Evolutionary conservation across 2,329 filamentous ascomycete species (phyloP).

Genomic region (Cladorrhinum sp.): DNA sequence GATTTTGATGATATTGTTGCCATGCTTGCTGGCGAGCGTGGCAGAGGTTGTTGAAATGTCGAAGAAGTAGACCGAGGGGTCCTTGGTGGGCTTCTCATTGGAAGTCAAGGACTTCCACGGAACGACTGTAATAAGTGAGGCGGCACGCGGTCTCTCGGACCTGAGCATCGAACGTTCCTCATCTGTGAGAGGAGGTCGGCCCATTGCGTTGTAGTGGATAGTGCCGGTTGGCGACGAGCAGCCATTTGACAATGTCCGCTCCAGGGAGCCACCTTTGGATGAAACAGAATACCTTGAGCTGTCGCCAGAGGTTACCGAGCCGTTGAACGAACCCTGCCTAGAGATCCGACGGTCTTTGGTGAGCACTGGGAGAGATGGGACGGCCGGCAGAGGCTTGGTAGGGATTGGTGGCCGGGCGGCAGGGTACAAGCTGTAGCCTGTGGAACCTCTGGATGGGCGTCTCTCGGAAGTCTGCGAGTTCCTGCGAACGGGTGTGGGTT

Average conservation of each 20-base stretch:
- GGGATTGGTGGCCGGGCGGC: slow-evolving; percentile 18
- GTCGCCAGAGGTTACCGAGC: slow-evolving; percentile 16
- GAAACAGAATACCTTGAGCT: slow-evolving; percentile 25
- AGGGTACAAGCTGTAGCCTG: slow-evolving; percentile 26
- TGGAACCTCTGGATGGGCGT: slow-evolving; percentile 22
- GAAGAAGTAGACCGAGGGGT: slow-evolving; percentile 35
- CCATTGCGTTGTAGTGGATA: not conserved
- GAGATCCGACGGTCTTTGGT: slow-evolving; percentile 16
- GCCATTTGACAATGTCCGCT: slow-evolving; percentile 20
- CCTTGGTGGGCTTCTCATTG: slow-evolving; percentile 25
- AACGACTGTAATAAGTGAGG: slow-evolving; percentile 17
- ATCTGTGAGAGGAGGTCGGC: not conserved
- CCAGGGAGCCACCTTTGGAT: slow-evolving; percentile 18
- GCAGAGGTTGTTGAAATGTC: slow-evolving; percentile 35
- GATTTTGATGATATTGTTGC: slow-evolving; percentile 31
- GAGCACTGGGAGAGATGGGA: slow-evolving; percentile 14
- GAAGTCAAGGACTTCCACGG: slow-evolving; percentile 25
- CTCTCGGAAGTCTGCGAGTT: slow-evolving; percentile 23
- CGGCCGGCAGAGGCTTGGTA: slow-evolving; percentile 24
- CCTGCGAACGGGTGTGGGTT: slow-evolving; percentile 17
- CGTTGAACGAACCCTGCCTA: slow-evolving; percentile 21
- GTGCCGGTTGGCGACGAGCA: not conserved
- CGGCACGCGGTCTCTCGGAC: slow-evolving; percentile 3
- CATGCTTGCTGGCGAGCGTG: slow-evolving; percentile 35
- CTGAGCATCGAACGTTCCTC: not conserved